Evolutionary conservation across 192 early-diverging fungal genomes (phyloP).

Genomic region (Backusella westeae): DNA sequence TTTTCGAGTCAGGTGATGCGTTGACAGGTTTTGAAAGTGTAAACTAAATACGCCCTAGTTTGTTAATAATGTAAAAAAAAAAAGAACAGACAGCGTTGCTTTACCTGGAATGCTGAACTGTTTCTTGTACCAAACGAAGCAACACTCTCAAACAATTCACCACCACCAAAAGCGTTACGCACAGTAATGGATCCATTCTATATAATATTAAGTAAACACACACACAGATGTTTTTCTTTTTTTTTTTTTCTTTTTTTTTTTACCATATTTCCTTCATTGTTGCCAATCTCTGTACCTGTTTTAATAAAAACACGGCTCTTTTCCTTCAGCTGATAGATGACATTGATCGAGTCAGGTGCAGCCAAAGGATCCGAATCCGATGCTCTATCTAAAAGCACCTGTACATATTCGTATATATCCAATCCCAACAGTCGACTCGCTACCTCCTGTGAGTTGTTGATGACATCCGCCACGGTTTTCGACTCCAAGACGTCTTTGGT

Average conservation of each 20-base stretch:
- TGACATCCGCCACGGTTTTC: constrained; percentile 61
- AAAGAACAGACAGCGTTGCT: background rate
- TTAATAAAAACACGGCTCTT: constrained; percentile 68
- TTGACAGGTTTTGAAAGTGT: constrained; percentile 63
- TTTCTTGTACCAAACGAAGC: constrained; percentile 78
- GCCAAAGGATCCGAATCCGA: constrained; percentile 38
- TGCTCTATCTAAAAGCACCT: constrained; percentile 64
- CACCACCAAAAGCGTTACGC: constrained; percentile 87
- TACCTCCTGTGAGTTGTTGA: constrained; percentile 53
- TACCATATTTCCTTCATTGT: constrained; percentile 86
- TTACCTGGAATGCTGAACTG: constrained; percentile 58
- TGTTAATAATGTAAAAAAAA: background rate
- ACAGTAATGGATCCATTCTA: constrained; percentile 68
- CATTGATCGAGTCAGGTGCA: constrained; percentile 57
- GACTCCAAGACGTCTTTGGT: constrained; percentile 38
- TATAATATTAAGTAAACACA: background rate
- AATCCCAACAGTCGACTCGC: constrained; percentile 57
- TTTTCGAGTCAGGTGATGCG: constrained; percentile 64
- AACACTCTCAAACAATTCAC: constrained; percentile 73
- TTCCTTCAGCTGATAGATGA: constrained; percentile 72
- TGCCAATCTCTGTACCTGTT: constrained; percentile 90
- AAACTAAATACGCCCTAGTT: constrained; percentile 42
- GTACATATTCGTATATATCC: constrained; percentile 69
- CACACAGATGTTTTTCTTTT: background rate
- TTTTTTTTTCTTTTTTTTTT: background rate